Percentiles rank a stretch among this genome's conserved stretches.
These are phyloP conservation scores for Paraurostyla sp. DNA, from an alignment of 73 alveolate genomes.

Conservation along the genomic window DNA sequence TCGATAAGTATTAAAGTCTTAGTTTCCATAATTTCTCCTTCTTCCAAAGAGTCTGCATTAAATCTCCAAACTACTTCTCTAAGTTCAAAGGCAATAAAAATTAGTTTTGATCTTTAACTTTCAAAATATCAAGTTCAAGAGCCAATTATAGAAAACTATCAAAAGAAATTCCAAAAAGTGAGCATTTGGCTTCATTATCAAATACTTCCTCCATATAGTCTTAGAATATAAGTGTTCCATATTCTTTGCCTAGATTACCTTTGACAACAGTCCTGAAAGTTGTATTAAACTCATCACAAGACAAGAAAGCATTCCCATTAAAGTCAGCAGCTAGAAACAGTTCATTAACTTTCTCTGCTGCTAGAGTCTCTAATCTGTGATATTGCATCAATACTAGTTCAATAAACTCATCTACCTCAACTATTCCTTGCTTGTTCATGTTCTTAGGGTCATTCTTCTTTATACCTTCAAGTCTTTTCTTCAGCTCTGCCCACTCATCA, in stretches of 20 bases:
- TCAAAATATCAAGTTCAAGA: slow-evolving; percentile 34
- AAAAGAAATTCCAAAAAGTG: slow-evolving; percentile 17
- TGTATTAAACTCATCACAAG: slow-evolving; percentile 23
- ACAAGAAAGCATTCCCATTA: background rate
- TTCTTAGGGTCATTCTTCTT: background rate
- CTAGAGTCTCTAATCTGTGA: slow-evolving; percentile 35
- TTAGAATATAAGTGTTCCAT: background rate
- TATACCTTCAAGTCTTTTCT: slow-evolving; percentile 20
- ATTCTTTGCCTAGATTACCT: slow-evolving; percentile 35
- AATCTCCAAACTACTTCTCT: slow-evolving; percentile 19
- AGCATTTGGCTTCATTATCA: background rate
- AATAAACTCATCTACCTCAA: slow-evolving; percentile 26
- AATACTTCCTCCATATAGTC: slow-evolving; percentile 43
- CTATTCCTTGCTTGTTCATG: slow-evolving; percentile 16
- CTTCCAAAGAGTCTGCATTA: background rate
- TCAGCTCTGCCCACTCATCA: slow-evolving; percentile 35
- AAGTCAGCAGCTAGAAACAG: slow-evolving; percentile 35
- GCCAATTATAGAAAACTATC: slow-evolving; percentile 18
- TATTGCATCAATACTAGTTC: slow-evolving; percentile 2
- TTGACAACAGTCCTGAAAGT: slow-evolving; percentile 18
- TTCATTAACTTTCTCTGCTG: slow-evolving; percentile 19
- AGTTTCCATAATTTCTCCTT: slow-evolving; percentile 15
- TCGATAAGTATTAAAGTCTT: background rate
- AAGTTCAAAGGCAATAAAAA: background rate
- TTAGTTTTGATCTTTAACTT: slow-evolving; percentile 15